Percentiles rank a stretch among this genome's conserved stretches.
Conservation (phyloP, 495 filamentous ascomycete genomes). For the Xylaria bambusicola region DNA sequence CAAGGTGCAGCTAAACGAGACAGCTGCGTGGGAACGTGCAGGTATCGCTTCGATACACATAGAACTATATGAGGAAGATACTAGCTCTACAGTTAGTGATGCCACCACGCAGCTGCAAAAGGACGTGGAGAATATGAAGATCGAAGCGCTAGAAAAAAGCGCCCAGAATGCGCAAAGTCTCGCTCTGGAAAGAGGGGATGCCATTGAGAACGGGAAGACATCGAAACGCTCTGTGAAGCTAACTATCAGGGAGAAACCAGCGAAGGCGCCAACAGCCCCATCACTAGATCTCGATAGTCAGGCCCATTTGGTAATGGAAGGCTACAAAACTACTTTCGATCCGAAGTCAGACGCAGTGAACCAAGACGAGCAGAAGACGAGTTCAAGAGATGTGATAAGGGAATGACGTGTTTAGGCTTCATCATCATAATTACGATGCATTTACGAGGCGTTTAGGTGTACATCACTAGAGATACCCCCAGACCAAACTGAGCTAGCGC, state of each 20-base stretch:
- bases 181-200: slow-evolving; percentile 58
- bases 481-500: too few species aligned
- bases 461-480: slow-evolving; percentile 19
- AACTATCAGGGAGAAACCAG: slow-evolving; percentile 53
- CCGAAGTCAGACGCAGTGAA: slow-evolving; percentile 14
- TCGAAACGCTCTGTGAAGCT: slow-evolving; percentile 32
- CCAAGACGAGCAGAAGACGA: background rate
- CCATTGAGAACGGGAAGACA: slow-evolving; percentile 4
- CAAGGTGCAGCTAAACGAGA: slow-evolving; percentile 78
- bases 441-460: slow-evolving; percentile 22
- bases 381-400: background rate
- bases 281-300: slow-evolving; percentile 35
- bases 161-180: slow-evolving; percentile 43
- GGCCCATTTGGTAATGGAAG: slow-evolving; percentile 49
- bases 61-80: slow-evolving; percentile 56
- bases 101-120: slow-evolving; percentile 23
- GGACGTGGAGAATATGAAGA: slow-evolving; percentile 42
- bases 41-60: slow-evolving; percentile 48
- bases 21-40: slow-evolving; percentile 73
- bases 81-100: slow-evolving; percentile 19
- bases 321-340: slow-evolving; percentile 44
- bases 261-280: slow-evolving; percentile 34
- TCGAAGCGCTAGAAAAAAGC: slow-evolving; percentile 38
- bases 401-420: background rate
- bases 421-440: slow-evolving; percentile 10